Percentiles rank a stretch among this genome's conserved stretches.
These are phyloP conservation scores for Ganoderma lingzhi DNA, from an alignment of 1,284 basidiomycete genomes.

Conservation along the genomic window DNA sequence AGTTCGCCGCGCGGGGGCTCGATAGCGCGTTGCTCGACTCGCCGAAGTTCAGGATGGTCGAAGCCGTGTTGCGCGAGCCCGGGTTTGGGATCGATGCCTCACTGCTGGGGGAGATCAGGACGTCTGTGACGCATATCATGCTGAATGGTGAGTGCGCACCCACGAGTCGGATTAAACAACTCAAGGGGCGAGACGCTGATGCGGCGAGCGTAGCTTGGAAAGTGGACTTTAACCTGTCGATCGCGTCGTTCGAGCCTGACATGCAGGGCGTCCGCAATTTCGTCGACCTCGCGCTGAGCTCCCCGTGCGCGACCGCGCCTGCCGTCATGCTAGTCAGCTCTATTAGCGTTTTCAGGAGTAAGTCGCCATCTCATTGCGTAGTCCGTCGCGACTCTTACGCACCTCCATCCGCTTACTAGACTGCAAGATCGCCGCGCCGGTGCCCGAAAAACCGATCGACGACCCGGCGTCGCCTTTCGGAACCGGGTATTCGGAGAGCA, in stretches of 20 bases:
- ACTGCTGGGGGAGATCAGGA: constrained; percentile 40
- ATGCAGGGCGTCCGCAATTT: constrained; percentile 33
- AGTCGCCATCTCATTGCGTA: not conserved
- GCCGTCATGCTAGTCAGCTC: constrained; percentile 44
- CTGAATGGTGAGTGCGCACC: constrained; percentile 39
- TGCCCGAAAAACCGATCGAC: constrained; percentile 24
- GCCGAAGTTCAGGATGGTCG: constrained; percentile 44
- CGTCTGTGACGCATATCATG: constrained; percentile 38
- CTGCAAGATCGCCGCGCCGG: constrained; percentile 22
- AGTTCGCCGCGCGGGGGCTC: constrained; percentile 42
- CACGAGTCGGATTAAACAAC: not conserved
- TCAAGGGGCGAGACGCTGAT: not conserved
- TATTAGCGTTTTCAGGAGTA: constrained; percentile 40
- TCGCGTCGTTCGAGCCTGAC: constrained; percentile 34
- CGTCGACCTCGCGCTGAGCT: constrained; percentile 39
- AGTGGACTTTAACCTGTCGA: constrained; percentile 46
- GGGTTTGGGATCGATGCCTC: constrained; percentile 40
- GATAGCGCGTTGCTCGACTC: constrained; percentile 38
- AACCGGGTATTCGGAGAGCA: constrained; percentile 49
- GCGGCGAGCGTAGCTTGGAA: constrained; percentile 41
- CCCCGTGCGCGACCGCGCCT: constrained; percentile 33
- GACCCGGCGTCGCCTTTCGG: constrained; percentile 42
- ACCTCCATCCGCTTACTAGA: constrained; percentile 1
- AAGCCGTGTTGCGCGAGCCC: constrained; percentile 41
- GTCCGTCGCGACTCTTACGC: too few relatives aligned